phyloP scores from a whole-genome alignment of 495 filamentous ascomycete species.

The Sordaria brevicollis region DNA sequence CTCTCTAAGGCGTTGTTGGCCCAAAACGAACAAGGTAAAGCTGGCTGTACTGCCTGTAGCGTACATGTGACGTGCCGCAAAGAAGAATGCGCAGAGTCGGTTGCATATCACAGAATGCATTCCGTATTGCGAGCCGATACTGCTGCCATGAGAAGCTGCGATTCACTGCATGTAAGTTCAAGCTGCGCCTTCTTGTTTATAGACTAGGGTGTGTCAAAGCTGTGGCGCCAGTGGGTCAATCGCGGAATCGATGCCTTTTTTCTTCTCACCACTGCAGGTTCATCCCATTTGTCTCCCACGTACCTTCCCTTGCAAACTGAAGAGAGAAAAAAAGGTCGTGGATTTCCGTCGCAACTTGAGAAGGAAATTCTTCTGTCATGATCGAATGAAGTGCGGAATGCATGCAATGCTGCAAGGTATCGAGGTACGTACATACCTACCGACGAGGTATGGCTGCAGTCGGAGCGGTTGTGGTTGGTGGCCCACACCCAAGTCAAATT shows the following conservation, averaged over 20 bases:
- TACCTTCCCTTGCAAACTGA: too few species aligned
- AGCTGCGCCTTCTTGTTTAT: not conserved
- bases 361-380: not conserved
- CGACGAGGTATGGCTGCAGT: not conserved
- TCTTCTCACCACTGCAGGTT: not conserved
- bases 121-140: not conserved
- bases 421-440: not conserved
- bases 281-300: not conserved
- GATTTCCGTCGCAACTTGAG: not conserved
- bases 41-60: too few species aligned
- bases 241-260: not conserved
- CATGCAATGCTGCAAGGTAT: not conserved
- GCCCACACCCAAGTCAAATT: constrained; percentile 4
- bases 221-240: not conserved
- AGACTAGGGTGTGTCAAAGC: not conserved
- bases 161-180: not conserved
- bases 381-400: not conserved
- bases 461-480: not conserved
- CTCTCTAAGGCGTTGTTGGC: not conserved
- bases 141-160: not conserved
- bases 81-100: not conserved
- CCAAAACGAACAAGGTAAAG: not conserved
- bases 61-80: not conserved
- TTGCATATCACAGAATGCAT: not conserved
- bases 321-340: not conserved